These are phyloP conservation scores for Wickerhamiella kurtzmanii DNA, from an alignment of 805 yeast genomes.

Conservation along the genomic window DNA sequence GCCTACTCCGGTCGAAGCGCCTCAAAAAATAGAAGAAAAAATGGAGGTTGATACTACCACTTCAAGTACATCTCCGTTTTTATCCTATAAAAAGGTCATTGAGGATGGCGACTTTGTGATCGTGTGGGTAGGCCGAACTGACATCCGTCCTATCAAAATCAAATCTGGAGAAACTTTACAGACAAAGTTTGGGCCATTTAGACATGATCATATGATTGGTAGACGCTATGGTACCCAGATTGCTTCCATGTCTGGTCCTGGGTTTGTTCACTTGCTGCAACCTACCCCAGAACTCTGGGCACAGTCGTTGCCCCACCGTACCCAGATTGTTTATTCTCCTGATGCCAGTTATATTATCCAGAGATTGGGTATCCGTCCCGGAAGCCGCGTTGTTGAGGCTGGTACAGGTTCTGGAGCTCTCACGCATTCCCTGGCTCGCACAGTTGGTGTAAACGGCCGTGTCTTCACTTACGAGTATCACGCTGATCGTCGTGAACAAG, in stretches of 20 bases:
- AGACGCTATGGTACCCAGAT: conserved; percentile 73
- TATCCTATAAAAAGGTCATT: conserved; percentile 40
- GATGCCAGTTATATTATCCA: conserved; percentile 87
- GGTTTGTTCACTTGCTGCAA: conserved; percentile 72
- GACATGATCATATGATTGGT: conserved; percentile 75
- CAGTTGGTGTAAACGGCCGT: conserved; percentile 43
- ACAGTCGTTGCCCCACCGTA: conserved; percentile 86
- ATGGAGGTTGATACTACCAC: neutral
- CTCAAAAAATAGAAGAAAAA: neutral
- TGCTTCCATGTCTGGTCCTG: conserved; percentile 47
- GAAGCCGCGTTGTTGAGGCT: conserved; percentile 78
- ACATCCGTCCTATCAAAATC: conserved; percentile 60
- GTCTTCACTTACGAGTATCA: conserved; percentile 87
- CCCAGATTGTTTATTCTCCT: conserved; percentile 94
- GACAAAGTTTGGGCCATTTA: conserved; percentile 81
- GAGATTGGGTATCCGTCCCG: conserved; percentile 58
- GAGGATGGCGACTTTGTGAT: conserved; percentile 80
- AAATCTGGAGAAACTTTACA: conserved; percentile 49
- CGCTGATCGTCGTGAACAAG: conserved; percentile 67
- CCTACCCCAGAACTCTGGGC: conserved; percentile 98
- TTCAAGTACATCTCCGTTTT: neutral
- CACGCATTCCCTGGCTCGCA: conserved; percentile 81
- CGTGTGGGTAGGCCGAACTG: conserved; percentile 70
- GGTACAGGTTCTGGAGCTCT: conserved; percentile 98
- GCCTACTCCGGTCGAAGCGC: conserved; percentile 36